Evolutionary conservation across 176 grass and related monocot species (phyloP).

Genomic region (Olyra latifolia): DNA sequence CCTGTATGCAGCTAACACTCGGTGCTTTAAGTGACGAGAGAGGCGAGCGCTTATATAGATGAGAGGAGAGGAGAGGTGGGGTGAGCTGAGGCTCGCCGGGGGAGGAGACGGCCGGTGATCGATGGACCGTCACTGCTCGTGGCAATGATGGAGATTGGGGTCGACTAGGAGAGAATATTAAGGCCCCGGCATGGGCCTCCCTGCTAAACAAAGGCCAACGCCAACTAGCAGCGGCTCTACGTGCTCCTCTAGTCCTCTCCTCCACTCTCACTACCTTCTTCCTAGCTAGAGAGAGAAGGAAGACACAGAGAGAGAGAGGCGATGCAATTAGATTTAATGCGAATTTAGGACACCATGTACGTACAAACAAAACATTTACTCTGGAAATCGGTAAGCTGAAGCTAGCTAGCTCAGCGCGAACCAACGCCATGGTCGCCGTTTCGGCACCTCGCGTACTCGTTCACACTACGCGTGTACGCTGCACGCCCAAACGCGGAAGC

Average conservation of each 20-base stretch:
- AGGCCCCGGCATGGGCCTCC: constrained; percentile 6
- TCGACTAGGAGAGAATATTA: constrained; percentile 14
- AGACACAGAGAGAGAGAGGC: background rate
- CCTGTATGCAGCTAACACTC: constrained; percentile 5
- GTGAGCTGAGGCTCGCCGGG: background rate
- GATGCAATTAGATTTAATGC: background rate
- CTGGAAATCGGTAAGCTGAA: too few species aligned
- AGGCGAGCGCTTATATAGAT: constrained; percentile 50
- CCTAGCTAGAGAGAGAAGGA: background rate
- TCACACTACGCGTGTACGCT: too few species aligned
- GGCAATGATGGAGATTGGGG: constrained; percentile 31
- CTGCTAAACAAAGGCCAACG: background rate
- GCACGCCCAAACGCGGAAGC: too few species aligned
- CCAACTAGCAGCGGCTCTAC: constrained; percentile 26
- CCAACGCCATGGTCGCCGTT: too few species aligned
- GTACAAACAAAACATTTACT: background rate
- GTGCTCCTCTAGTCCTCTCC: background rate
- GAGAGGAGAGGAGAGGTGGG: background rate
- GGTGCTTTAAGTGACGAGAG: constrained; percentile 52
- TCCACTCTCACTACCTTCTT: background rate
- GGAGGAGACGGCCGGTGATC: background rate
- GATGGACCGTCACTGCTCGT: background rate
- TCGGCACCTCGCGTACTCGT: too few species aligned
- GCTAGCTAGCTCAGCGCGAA: background rate
- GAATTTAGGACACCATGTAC: background rate